These are phyloP conservation scores for Dothideomycetes sp. DNA, from an alignment of 2,329 filamentous ascomycete genomes.

Conservation along the genomic window DNA sequence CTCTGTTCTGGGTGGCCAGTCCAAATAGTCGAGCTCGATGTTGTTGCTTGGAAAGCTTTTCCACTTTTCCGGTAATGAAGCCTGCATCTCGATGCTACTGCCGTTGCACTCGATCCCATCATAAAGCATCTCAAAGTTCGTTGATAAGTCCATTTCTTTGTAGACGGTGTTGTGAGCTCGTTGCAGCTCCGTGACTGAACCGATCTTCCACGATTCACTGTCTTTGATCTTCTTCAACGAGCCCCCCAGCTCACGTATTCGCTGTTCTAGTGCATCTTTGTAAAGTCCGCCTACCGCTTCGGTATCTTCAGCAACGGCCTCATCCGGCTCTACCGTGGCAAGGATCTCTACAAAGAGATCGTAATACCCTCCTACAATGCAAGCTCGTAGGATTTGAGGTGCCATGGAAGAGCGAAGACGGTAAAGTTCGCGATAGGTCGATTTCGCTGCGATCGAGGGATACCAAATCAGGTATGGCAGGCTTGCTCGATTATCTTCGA, in stretches of 20 bases:
- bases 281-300: background rate
- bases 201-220: background rate
- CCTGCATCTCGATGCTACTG: background rate
- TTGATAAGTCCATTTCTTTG: background rate
- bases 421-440: slow-evolving; percentile 10
- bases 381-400: slow-evolving; percentile 11
- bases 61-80: background rate
- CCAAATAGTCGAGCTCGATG: background rate
- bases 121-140: background rate
- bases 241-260: too few relatives aligned
- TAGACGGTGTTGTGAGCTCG: too few relatives aligned
- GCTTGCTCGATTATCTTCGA: background rate
- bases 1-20: too few relatives aligned
- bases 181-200: background rate
- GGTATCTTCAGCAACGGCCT: slow-evolving; percentile 4
- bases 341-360: slow-evolving; percentile 11
- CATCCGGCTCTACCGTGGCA: slow-evolving; percentile 1
- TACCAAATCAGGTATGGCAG: slow-evolving; percentile 15
- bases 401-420: slow-evolving; percentile 9
- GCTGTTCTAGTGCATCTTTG: background rate
- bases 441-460: slow-evolving; percentile 7
- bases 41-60: too few relatives aligned
- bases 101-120: background rate
- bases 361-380: slow-evolving; percentile 10
- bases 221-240: background rate